Evolutionary conservation across 2,329 filamentous ascomycete genomes (phyloP).

Genomic region (Xylaria sp.): DNA sequence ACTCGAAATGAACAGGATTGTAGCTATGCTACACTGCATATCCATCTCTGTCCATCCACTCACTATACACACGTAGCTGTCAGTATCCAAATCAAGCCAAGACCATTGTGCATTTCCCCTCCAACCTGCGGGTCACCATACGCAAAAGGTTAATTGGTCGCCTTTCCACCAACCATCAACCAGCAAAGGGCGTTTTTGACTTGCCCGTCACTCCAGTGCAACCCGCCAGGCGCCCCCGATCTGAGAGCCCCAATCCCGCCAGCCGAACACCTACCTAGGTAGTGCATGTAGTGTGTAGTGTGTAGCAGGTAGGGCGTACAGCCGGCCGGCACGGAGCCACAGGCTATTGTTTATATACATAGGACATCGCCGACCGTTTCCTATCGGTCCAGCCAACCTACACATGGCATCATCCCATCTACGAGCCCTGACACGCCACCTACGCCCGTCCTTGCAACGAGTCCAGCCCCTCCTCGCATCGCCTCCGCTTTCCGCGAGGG

Average conservation of each 20-base stretch:
- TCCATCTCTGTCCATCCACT: no score
- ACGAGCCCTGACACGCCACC: not conserved
- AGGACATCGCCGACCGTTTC: not conserved
- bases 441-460: not conserved
- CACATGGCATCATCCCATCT: conserved; percentile 22
- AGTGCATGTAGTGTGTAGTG: not conserved
- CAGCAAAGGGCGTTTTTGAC: conserved; percentile 5
- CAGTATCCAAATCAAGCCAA: not conserved
- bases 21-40: no score
- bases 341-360: not conserved
- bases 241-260: not conserved
- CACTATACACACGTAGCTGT: no score
- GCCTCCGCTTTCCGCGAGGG: not conserved
- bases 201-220: not conserved
- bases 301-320: not conserved
- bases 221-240: not conserved
- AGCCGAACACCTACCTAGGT: not conserved
- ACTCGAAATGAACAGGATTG: no score
- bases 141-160: not conserved
- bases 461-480: conserved; percentile 2
- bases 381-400: not conserved
- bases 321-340: not conserved
- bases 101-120: conserved; percentile 7
- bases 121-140: conserved; percentile 4
- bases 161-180: not conserved